Conservation (phyloP, 257 asterid genomes). For the Jacaranda copaia region DNA sequence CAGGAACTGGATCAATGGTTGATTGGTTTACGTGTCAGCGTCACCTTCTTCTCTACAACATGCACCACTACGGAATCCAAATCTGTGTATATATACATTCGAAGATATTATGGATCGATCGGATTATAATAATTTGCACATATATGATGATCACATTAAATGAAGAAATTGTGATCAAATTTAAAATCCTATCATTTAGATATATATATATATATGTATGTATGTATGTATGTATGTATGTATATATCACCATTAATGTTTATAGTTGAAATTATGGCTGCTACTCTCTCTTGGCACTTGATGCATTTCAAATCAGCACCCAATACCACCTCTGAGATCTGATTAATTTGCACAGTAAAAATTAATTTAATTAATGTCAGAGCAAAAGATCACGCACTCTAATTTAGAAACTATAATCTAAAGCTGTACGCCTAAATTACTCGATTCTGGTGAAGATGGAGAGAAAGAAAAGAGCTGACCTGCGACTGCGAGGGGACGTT, state of each 20-base stretch:
- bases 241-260: background rate
- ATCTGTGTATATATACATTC: too few species aligned
- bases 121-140: too few species aligned
- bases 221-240: too few species aligned
- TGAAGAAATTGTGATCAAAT: too few species aligned
- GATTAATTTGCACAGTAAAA: background rate
- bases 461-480: slow-evolving; percentile 27
- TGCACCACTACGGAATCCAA: slow-evolving; percentile 47
- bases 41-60: slow-evolving; percentile 45
- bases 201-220: too few species aligned
- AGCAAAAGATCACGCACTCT: too few species aligned
- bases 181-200: too few species aligned
- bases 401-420: too few species aligned
- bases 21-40: slow-evolving; percentile 34
- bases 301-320: slow-evolving; percentile 45
- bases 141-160: too few species aligned
- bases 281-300: slow-evolving; percentile 42
- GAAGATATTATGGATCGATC: too few species aligned
- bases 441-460: background rate
- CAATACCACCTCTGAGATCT: slow-evolving; percentile 41
- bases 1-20: slow-evolving; percentile 11
- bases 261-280: slow-evolving; percentile 29
- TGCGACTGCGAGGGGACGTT: slow-evolving; percentile 6
- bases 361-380: too few species aligned
- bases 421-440: background rate